These are phyloP conservation scores for Closterium sp. DNA, from an alignment of 139 green algal genomes.

Conservation along the genomic window DNA sequence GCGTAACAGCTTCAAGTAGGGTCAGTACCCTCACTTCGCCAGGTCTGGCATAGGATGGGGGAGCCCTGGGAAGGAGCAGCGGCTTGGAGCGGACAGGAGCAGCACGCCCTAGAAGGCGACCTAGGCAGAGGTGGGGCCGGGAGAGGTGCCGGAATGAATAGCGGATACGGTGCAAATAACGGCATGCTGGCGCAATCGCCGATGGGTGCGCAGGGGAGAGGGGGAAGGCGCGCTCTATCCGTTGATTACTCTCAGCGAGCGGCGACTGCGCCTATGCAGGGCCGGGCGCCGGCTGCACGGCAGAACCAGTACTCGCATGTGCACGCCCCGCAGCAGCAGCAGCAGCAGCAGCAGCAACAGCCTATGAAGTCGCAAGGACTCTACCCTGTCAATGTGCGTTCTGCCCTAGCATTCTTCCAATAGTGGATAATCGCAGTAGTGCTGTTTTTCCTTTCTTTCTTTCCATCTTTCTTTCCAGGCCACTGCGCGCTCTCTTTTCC, in stretches of 20 bases:
- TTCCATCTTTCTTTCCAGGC: not conserved
- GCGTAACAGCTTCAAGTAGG: not conserved
- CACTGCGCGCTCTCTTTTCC: not conserved
- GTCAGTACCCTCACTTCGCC: not conserved
- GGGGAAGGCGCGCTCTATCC: not conserved
- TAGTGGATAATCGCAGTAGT: too few species aligned
- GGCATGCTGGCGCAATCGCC: constrained; percentile 1
- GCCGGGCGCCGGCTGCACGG: too few species aligned
- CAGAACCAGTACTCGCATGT: not conserved
- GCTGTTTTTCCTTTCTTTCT: not conserved
- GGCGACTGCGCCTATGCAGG: not conserved
- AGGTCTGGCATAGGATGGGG: not conserved
- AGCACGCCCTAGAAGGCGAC: not conserved
- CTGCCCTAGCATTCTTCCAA: not conserved
- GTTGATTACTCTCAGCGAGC: not conserved
- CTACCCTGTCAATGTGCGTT: constrained; percentile 1
- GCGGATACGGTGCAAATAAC: constrained; percentile 3
- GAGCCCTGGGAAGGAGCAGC: not conserved
- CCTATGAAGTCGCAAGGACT: not conserved
- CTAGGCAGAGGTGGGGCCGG: not conserved
- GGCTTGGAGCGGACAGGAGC: not conserved
- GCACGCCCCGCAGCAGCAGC: not conserved
- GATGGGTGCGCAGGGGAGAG: not conserved
- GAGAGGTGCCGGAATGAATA: not conserved
- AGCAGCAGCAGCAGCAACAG: not conserved